Evolutionary conservation across 73 alveolate genomes (phyloP), one percentile per base, ranked within the genome.

Genomic region (Durusdinium trenchii): DNA sequence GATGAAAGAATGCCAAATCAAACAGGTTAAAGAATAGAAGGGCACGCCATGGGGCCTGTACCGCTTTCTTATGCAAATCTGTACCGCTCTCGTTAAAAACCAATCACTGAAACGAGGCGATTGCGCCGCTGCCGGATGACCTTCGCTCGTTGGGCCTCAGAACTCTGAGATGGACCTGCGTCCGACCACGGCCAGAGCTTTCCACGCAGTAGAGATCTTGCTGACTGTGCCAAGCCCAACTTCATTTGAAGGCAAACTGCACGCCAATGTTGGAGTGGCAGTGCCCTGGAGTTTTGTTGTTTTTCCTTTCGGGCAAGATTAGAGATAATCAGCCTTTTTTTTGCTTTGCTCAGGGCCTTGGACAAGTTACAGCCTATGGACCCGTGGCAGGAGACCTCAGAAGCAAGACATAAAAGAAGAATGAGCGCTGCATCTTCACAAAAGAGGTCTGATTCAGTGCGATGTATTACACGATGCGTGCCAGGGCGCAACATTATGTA

Each of bases 81-180:
- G 30, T 60, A 32, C n/a, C n/a, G 73, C 73, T 23, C 73, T 60
- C n/a, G n/a, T n/a, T n/a, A n/a, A n/a, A n/a, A n/a, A n/a, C n/a
- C n/a, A n/a, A 38, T 36, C 32, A 6, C 54, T 23, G 6, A 38
- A 6, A 18, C 4, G 20, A 91, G 98, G 98, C 89, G 78, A 91
- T 91, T 36, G 98, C 87, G 9, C 98, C 98, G 9, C 61, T 91
- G 46, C 98, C 98, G 2, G 98, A 91, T 46, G 98, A 91, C 85
- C 89, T 91, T 32, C 98, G 98, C 16, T 60, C 30, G 73, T n/a
- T n/a, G n/a, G n/a, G n/a, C n/a, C n/a, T n/a, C 30, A 60, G 73
- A 32, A 60, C 18, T 60, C 30, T 60, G 73, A 2, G 30, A 23
- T 60, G 73, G n/a, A n/a, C 73, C 73, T 32, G 30, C 30, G n/a